Base-by-base conservation (phyloP, 2,329 filamentous ascomycete genomes). In the Arthrobotrys musiformis region DNA sequence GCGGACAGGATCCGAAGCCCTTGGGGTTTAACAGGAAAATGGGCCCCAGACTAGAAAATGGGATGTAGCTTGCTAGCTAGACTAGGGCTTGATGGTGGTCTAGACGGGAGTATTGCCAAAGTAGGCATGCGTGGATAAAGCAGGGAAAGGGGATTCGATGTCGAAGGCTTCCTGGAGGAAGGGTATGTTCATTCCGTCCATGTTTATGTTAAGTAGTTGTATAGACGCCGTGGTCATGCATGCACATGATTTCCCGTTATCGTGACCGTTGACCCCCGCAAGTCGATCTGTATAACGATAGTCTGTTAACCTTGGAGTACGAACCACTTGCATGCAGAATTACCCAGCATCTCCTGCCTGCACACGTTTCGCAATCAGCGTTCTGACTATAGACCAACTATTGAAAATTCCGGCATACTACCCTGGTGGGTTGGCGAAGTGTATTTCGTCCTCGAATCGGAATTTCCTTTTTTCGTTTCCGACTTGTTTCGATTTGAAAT, bases 101-200 rank as follows among this genome's bases (percentile, higher is more conserved):
- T 58, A 13, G 33, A 58, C 54, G 54, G 54, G 33, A 58, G 33
- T n/a, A 58, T 58, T 58, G 52, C 52, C 52, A 58, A 37, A 58
- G 30, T 58, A 40, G 54, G 54, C 54, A 58, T 58, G 54, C 30
- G 15, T 28, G 50, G 3, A 11, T 4, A n/a, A 19, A 33, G 4
- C 24, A 58, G 19, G 54, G 54, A 37, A 58, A 58, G 40, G 33
- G 54, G 26, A 58, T 40, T 28, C 30, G 9, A 24, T 58, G 54
- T 33, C 40, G 17, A n/a, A 58, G 8, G 26, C 4, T 17, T 17
- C 28, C n/a, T 7, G 2, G 3, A 17, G 42, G 42, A 6, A 11
- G 46, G 22, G 17, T 33, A 33, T 33, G 26, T 17, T 33, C 11
- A 24, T 15, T 56, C n/a, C 50, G 9, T 56, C 3, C 28, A 33